phyloP scores from a whole-genome alignment of 257 asterid species.

The Gentiana macrophylla region DNA sequence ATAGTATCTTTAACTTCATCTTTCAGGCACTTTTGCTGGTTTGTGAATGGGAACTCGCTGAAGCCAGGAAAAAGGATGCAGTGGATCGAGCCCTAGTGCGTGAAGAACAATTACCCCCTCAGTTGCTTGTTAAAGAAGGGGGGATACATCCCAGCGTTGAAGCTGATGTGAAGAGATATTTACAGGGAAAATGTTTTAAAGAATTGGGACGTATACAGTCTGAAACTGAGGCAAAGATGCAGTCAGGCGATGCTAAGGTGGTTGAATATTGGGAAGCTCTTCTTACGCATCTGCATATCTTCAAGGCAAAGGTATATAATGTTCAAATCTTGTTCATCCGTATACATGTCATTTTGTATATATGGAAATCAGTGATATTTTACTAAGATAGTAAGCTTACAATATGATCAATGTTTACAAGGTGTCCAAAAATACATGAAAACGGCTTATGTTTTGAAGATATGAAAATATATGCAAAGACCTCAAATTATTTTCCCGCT shows the following conservation, averaged over 20 bases:
- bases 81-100: conserved; percentile 92
- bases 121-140: conserved; percentile 77
- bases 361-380: too few species aligned
- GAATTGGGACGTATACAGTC: conserved; percentile 57
- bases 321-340: too few species aligned
- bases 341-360: too few species aligned
- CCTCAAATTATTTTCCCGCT: too few species aligned
- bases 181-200: conserved; percentile 56
- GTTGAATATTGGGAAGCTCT: conserved; percentile 96
- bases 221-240: conserved; percentile 80
- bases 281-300: conserved; percentile 75
- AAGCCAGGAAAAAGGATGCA: conserved; percentile 74
- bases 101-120: conserved; percentile 73
- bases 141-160: conserved; percentile 79
- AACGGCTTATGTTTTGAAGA: too few species aligned
- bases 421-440: too few species aligned
- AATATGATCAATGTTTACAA: too few species aligned
- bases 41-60: conserved; percentile 89
- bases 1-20: not conserved
- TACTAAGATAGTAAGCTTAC: too few species aligned
- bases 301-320: conserved; percentile 67
- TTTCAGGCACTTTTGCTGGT: conserved; percentile 71
- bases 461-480: too few species aligned
- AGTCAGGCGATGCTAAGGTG: conserved; percentile 83
- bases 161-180: conserved; percentile 59